Evolutionary conservation across 1,284 basidiomycete genomes (phyloP).

Genomic region (Termitomyces sp.): DNA sequence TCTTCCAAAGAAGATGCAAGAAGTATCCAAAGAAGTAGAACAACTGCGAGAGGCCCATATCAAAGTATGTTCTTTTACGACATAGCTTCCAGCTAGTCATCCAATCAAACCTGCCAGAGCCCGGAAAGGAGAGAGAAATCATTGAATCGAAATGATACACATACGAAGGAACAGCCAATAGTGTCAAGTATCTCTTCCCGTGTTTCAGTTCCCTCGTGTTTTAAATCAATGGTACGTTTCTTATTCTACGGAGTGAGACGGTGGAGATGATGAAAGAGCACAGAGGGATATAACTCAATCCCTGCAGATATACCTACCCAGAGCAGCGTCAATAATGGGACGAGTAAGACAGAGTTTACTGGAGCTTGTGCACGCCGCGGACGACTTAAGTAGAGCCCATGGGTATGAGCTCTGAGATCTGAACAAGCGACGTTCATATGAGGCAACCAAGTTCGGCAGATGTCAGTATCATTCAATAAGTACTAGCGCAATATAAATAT

Average conservation of each 20-base stretch:
- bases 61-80: not conserved
- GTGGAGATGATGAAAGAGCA: not conserved
- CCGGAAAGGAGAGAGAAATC: not conserved
- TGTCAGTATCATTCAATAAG: too few relatives aligned
- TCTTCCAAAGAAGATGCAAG: not conserved
- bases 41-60: constrained; percentile 1
- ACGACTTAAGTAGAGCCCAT: not conserved
- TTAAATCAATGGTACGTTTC: not conserved
- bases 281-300: not conserved
- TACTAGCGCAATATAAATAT: too few relatives aligned
- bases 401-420: too few relatives aligned
- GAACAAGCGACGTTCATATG: not conserved
- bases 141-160: not conserved
- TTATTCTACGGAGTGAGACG: not conserved
- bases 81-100: not conserved
- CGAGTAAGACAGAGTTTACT: not conserved
- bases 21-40: constrained; percentile 3
- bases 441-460: not conserved
- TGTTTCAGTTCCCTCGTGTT: not conserved
- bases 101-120: not conserved
- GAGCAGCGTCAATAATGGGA: not conserved
- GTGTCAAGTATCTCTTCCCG: not conserved
- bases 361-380: not conserved
- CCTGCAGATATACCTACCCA: not conserved
- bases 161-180: not conserved